A percentile compares a stretch with the other conserved stretches of the same genome.
Evolutionary conservation across 1,284 basidiomycete species (phyloP).

Genomic region (Cryptococcus sp.): DNA sequence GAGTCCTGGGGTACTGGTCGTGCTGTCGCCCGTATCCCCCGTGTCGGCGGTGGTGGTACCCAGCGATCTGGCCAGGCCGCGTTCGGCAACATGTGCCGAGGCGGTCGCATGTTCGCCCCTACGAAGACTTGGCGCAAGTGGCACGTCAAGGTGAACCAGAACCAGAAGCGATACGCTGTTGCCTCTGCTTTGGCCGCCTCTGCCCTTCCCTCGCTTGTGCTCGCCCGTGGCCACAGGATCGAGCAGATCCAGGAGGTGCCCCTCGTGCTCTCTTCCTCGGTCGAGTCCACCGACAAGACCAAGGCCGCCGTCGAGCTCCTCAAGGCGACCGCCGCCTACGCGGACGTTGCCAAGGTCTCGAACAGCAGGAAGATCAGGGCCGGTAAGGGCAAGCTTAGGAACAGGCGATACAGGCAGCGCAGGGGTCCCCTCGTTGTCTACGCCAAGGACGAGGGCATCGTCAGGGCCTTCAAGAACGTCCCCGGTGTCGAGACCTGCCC

Average conservation of each 20-base stretch:
- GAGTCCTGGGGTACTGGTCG: constrained; percentile 99
- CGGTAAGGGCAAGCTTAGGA: constrained; percentile 96
- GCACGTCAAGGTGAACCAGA: constrained; percentile 99
- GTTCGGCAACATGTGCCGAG: constrained; percentile 99
- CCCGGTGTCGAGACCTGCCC: constrained; percentile 98
- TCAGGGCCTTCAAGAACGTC: constrained; percentile 97
- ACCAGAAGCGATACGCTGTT: constrained; percentile 96
- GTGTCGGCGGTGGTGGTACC: constrained; percentile 98
- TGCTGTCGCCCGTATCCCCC: constrained; percentile 99
- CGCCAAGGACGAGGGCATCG: constrained; percentile 96
- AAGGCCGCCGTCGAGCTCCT: constrained; percentile 95
- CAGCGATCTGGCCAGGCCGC: constrained; percentile 98
- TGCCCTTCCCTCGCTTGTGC: constrained; percentile 95
- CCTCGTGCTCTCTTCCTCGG: constrained; percentile 75
- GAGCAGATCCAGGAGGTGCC: constrained; percentile 97
- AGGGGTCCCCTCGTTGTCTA: constrained; percentile 97
- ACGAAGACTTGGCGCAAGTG: constrained; percentile 99
- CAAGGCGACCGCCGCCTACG: constrained; percentile 85
- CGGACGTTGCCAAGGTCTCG: constrained; percentile 93
- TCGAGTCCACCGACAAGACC: constrained; percentile 92
- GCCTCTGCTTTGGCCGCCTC: constrained; percentile 98
- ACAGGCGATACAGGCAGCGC: constrained; percentile 94
- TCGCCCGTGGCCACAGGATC: constrained; percentile 98
- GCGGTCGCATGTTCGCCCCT: constrained; percentile 99
- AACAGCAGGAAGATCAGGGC: constrained; percentile 96